Conservation (phyloP, 1,284 basidiomycete genomes). For the Peniophora sp. region DNA sequence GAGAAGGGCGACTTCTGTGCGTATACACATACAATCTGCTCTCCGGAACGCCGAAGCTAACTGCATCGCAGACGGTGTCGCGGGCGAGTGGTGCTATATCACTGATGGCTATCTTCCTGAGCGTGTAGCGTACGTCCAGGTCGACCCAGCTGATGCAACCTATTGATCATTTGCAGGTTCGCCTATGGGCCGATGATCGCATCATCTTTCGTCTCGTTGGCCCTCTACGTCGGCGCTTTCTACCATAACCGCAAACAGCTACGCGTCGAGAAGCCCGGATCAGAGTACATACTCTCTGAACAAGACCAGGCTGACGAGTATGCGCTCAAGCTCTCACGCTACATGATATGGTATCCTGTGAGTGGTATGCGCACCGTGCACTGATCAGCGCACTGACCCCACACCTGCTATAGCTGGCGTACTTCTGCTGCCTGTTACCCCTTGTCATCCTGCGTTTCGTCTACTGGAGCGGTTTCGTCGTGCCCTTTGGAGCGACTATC, state of each 20-base stretch:
- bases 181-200: slow-evolving; percentile 46
- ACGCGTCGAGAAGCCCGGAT: slow-evolving; percentile 12
- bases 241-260: slow-evolving; percentile 25
- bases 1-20: not conserved
- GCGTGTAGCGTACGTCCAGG: slow-evolving; percentile 36
- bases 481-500: slow-evolving; percentile 36
- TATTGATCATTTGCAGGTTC: slow-evolving; percentile 21
- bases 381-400: not conserved
- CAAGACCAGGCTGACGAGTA: slow-evolving; percentile 21
- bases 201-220: slow-evolving; percentile 32
- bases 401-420: slow-evolving; percentile 30
- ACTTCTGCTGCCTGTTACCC: slow-evolving; percentile 39
- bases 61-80: slow-evolving; percentile 29
- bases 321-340: slow-evolving; percentile 31
- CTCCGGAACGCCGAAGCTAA: too few relatives aligned
- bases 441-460: slow-evolving; percentile 36
- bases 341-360: slow-evolving; percentile 39
- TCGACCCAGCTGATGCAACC: not conserved
- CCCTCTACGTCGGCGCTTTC: slow-evolving; percentile 40
- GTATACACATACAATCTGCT: too few relatives aligned
- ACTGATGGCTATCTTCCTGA: slow-evolving; percentile 31
- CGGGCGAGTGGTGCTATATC: slow-evolving; percentile 53
- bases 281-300: slow-evolving; percentile 4
- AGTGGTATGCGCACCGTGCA: too few relatives aligned
- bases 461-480: slow-evolving; percentile 32